phyloP scores from a whole-genome alignment of 1,139 yeast genomes.

The Debaryomyces subglobosus region DNA sequence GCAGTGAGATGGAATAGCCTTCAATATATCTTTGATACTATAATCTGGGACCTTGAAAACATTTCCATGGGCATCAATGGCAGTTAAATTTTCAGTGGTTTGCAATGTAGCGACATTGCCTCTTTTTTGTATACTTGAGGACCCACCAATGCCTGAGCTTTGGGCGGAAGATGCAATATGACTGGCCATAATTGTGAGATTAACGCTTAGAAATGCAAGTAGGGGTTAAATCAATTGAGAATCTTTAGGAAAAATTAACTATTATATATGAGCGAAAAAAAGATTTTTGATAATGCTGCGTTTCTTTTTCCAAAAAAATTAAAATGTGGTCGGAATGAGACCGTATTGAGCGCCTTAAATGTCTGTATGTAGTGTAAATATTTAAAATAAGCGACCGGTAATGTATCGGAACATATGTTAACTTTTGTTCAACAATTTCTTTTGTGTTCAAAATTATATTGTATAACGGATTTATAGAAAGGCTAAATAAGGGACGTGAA shows the following conservation, averaged over 20 bases:
- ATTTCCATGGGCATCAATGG: constrained; percentile 58
- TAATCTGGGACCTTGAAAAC: constrained; percentile 64
- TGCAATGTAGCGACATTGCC: constrained; percentile 43
- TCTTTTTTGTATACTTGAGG: constrained; percentile 27
- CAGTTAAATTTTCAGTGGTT: constrained; percentile 32
- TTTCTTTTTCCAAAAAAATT: constrained; percentile 5
- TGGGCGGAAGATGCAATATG: constrained; percentile 10
- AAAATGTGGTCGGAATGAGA: neutral
- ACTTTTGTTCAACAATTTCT: neutral
- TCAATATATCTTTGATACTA: constrained; percentile 61
- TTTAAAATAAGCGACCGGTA: neutral
- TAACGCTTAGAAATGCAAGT: neutral
- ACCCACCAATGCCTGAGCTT: constrained; percentile 8
- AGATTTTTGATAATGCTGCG: neutral
- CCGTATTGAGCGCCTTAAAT: neutral
- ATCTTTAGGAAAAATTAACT: neutral
- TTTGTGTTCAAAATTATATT: neutral
- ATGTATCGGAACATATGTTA: neutral
- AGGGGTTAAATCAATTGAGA: neutral
- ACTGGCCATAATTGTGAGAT: constrained; percentile 9
- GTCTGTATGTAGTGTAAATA: neutral
- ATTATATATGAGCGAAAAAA: neutral
- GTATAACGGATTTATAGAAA: neutral
- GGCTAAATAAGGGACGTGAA: neutral
- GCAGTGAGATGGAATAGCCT: constrained; percentile 64